Conservation (phyloP, 345 rosid species). For the Luvunga scandens region DNA sequence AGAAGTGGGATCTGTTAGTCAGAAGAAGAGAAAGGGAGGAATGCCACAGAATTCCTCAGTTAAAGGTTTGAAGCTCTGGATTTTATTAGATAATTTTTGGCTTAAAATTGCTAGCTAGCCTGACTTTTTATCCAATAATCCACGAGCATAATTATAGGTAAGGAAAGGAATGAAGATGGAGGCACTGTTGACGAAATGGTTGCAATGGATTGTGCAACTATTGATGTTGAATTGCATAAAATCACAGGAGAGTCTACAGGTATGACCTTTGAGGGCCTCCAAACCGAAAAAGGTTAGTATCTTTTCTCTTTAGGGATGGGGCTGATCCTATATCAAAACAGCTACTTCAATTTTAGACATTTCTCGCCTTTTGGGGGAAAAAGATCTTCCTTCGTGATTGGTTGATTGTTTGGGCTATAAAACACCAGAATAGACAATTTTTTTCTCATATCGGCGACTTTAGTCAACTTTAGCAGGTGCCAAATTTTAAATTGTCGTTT, state of each 20-base stretch:
- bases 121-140: neutral
- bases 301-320: neutral
- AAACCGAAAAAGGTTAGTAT: neutral
- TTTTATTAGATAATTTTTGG: neutral
- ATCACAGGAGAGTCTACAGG: neutral
- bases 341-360: no score
- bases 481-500: no score
- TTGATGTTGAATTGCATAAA: neutral
- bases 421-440: neutral
- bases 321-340: no score
- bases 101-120: neutral
- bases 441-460: neutral
- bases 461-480: neutral
- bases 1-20: neutral
- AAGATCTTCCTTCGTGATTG: neutral
- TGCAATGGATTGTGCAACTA: neutral
- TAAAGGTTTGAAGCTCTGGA: neutral
- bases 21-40: constrained; percentile 7
- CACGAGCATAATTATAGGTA: neutral
- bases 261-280: neutral
- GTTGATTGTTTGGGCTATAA: neutral
- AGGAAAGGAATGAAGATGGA: neutral
- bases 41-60: neutral
- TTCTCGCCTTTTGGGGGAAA: neutral
- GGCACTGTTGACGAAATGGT: neutral